Base-by-base conservation (phyloP, 495 filamentous ascomycete genomes). In the Cetradonia linearis region DNA sequence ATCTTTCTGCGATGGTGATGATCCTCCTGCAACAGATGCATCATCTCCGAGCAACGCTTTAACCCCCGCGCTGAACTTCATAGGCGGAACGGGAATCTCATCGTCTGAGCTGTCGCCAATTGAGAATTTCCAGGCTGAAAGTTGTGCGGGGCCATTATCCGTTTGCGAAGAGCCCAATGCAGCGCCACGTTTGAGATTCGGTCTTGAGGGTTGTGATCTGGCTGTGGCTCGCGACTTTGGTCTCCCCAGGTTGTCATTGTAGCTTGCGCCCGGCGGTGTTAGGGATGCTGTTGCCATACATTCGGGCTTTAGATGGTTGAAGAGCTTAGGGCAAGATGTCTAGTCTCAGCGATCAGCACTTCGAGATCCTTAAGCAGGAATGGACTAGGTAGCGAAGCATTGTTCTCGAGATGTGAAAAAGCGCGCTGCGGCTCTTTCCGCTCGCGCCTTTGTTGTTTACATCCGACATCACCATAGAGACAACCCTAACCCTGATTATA, bases 11-110 rank as follows among this genome's bases (percentile, higher is more conserved):
- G 71, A 72, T 0, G 82, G 79, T 31, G 82, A 79, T 46, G 81
- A 78, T 31, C 71, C 72, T 27, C 76, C 77, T 18, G 73, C 62
- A 44, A 71, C 60, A 58, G 79, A 69, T 14, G 79, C 80, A 54
- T 83, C 81, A 64, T 85, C 84, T 58, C 86, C 83, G 8, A 91
- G 73, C 14, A 91, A 73, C 27, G 86, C 86, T 65, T 89, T 89
- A 10, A 86, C 88, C 38, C 86, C 78, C 37, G 87, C 87, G 66
- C 86, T 90, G 66, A 89, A 83, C 69, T 86, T 88, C 71, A 88
- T 87, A 61, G 86, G 86, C 9, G 59, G 49, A 28, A 83, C 76
- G 25, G 80, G 81, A 9, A 80, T 76, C 63, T 86, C 83, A 60
- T 89, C 86, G 66, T 91, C 87, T 20, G 87, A 89, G 72, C 86